Evolutionary conservation across 2,329 filamentous ascomycete genomes (phyloP), one percentile per base, ranked within the genome.

Genomic region (Orbilia blumenaviensis): DNA sequence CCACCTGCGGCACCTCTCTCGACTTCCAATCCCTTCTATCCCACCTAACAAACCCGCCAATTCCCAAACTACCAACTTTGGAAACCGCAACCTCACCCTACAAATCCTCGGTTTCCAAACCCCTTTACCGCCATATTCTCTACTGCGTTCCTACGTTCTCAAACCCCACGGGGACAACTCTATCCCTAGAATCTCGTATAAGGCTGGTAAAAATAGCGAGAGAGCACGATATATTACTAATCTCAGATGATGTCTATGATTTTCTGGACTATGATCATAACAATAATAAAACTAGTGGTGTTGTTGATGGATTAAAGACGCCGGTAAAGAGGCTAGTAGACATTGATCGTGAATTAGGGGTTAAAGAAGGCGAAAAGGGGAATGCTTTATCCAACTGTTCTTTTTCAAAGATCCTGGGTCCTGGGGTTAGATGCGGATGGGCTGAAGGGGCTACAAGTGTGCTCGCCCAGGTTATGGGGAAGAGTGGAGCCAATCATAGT

Each of bases 11-110:
- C 83, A 98, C 98, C 94, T 98, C 94, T 80, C 88, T 97, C 80
- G 98, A 98, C 82, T 99, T 98, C 83, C 94, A 94, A 66, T 94
- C 98, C 79, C 87, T 99, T 4, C 94, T 95, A 9, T 92, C 94
- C 42, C 97, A 96, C 80, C 97, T 97, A 46, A n/a, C n/a, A 6
- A n/a, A 71, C 90, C 90, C 52, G 6, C 29, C 27, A 18, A 25
- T 5, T 34, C 48, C 29, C 7, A 34, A 41, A 18, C 61, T 52
- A n/a, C 66, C 69, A 44, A 60, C 73, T 12, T 25, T 77, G n/a
- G 29, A 58, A 27, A 8, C 25, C 3, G 73, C 66, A 34, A 27
- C 66, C 4, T 44, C 66, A 10, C 73, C 66, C 3, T 44, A 72
- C 14, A 62, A 62, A 48, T 50, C 73, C 25, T n/a, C 52, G 38